These are phyloP conservation scores for Mortierella polycephala DNA, from an alignment of 371 early-diverging fungal genomes.

Conservation along the genomic window DNA sequence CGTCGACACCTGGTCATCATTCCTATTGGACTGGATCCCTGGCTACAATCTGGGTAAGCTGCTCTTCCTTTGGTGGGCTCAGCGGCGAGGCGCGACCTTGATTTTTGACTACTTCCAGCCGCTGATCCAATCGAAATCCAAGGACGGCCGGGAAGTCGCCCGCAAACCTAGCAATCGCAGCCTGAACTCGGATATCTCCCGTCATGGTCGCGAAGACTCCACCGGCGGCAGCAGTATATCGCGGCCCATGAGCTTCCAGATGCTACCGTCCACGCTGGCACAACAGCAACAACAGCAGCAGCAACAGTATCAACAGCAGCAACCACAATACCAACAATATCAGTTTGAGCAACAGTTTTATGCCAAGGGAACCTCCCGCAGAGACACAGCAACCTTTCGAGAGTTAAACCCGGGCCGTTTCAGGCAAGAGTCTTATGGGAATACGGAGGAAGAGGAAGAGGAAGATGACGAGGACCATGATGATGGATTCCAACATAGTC, in stretches of 20 bases:
- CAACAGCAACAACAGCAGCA: constrained; percentile 43
- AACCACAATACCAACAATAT: constrained; percentile 39
- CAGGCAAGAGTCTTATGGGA: constrained; percentile 14
- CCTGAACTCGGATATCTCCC: constrained; percentile 37
- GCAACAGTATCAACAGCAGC: constrained; percentile 39
- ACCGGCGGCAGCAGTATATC: constrained; percentile 19
- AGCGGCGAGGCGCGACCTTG: constrained; percentile 45
- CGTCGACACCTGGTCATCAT: constrained; percentile 49
- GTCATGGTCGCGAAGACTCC: constrained; percentile 24
- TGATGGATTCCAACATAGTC: constrained; percentile 9
- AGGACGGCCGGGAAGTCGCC: constrained; percentile 54
- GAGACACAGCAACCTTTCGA: constrained; percentile 36
- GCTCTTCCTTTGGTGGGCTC: constrained; percentile 53
- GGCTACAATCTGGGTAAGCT: constrained; percentile 52
- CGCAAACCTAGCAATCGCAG: constrained; percentile 40
- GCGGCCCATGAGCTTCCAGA: constrained; percentile 32
- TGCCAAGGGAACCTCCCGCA: constrained; percentile 26
- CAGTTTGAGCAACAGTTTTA: constrained; percentile 47
- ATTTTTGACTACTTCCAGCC: constrained; percentile 55
- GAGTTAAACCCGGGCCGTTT: constrained; percentile 34
- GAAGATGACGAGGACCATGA: constrained; percentile 8
- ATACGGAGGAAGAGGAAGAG: constrained; percentile 38
- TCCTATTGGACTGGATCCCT: constrained; percentile 52
- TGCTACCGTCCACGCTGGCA: constrained; percentile 33
- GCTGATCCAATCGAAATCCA: constrained; percentile 50